phyloP scores from a whole-genome alignment of 129 eudicot genomes.

The Helichrysum umbraculigerum region DNA sequence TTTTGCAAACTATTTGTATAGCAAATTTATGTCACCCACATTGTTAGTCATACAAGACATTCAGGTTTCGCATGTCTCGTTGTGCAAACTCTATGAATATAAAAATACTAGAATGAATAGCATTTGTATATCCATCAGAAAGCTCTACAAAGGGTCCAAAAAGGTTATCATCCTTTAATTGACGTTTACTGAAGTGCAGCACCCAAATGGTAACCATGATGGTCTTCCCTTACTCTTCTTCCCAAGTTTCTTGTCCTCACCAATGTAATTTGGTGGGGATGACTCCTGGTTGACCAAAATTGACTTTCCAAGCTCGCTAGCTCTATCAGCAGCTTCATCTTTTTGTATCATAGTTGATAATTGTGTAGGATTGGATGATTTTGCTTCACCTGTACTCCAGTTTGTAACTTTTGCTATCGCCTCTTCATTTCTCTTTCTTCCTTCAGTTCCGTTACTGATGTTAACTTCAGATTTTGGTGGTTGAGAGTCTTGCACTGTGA shows the following conservation, averaged over 20 bases:
- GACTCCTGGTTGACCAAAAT: constrained; percentile 48
- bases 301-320: constrained; percentile 36
- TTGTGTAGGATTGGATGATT: constrained; percentile 39
- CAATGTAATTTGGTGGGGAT: constrained; percentile 65
- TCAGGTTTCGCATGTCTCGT: not conserved
- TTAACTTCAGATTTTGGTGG: constrained; percentile 46
- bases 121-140: not conserved
- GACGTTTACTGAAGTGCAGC: constrained; percentile 69
- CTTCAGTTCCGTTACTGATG: constrained; percentile 47
- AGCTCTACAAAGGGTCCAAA: not conserved
- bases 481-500: constrained; percentile 28
- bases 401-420: constrained; percentile 67
- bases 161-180: not conserved
- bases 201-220: constrained; percentile 67
- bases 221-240: constrained; percentile 53
- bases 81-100: not conserved
- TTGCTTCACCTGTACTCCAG: constrained; percentile 67
- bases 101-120: not conserved
- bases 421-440: constrained; percentile 68
- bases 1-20: not conserved
- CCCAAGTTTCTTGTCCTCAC: constrained; percentile 59
- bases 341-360: constrained; percentile 23
- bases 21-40: not conserved
- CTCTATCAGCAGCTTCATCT: constrained; percentile 36
- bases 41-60: not conserved